These are phyloP conservation scores for Aspergillus transmontanensis DNA, from an alignment of 2,329 filamentous ascomycete species.

Conservation along the genomic window DNA sequence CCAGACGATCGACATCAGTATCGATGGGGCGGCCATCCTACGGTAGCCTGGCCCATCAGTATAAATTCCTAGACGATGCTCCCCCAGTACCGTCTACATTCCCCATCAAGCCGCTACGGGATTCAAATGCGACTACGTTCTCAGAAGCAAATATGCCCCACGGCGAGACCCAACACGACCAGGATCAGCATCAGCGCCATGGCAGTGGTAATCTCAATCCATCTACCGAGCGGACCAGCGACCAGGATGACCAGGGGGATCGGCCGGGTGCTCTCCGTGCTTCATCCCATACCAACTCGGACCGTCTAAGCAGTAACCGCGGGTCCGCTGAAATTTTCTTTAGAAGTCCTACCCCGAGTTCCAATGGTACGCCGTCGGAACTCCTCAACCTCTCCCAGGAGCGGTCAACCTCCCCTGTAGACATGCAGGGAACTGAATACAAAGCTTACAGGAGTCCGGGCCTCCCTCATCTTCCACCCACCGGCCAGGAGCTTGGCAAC, in stretches of 20 bases:
- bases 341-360: conserved; percentile 21
- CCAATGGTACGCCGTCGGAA: conserved; percentile 18
- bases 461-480: conserved; percentile 26
- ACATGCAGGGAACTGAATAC: conserved; percentile 16
- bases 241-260: conserved; percentile 13
- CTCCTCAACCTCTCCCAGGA: conserved; percentile 26
- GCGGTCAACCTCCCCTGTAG: conserved; percentile 17
- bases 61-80: conserved; percentile 34
- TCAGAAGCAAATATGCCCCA: conserved; percentile 29
- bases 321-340: conserved; percentile 27
- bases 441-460: conserved; percentile 22
- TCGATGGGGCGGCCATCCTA: conserved; percentile 36
- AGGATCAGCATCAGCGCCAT: conserved; percentile 26
- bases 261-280: conserved; percentile 17
- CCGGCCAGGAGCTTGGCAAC: conserved; percentile 15
- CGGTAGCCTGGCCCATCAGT: conserved; percentile 32
- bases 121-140: conserved; percentile 16
- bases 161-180: conserved; percentile 23
- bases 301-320: conserved; percentile 22
- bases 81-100: conserved; percentile 35
- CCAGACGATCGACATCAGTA: conserved; percentile 34
- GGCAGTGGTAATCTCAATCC: conserved; percentile 35
- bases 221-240: conserved; percentile 6
- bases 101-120: conserved; percentile 20
- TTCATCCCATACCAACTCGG: conserved; percentile 23